Evolutionary conservation across 345 rosid genomes (phyloP).

Genomic region (Physaria fendleri): DNA sequence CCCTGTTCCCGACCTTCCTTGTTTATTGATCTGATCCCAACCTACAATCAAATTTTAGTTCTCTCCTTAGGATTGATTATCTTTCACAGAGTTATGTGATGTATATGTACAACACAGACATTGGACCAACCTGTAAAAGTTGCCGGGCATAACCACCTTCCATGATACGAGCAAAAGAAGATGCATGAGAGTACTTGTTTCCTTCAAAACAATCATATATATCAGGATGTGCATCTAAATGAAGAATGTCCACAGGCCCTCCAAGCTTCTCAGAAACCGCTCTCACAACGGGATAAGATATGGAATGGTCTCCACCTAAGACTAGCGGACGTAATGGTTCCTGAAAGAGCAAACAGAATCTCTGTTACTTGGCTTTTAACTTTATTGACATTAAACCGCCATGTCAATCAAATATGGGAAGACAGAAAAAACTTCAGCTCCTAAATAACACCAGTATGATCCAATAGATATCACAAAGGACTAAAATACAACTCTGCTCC

Average conservation of each 20-base stretch:
- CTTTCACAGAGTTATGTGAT: neutral
- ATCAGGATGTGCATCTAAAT: slow-evolving; percentile 99
- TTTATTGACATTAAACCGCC: neutral
- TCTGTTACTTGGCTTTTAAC: neutral
- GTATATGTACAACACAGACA: slow-evolving; percentile 24
- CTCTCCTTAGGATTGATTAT: neutral
- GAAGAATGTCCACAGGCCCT: slow-evolving; percentile 93
- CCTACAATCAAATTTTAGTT: slow-evolving; percentile 36
- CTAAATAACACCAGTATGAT: neutral
- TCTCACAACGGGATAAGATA: slow-evolving; percentile 84
- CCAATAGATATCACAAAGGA: neutral
- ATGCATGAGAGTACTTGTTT: slow-evolving; percentile 89
- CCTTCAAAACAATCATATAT: slow-evolving; percentile 87
- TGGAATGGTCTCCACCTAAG: slow-evolving; percentile 97
- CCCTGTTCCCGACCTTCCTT: slow-evolving; percentile 91
- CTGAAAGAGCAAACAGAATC: slow-evolving; percentile 28
- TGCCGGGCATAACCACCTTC: slow-evolving; percentile 93
- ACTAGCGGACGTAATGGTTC: slow-evolving; percentile 82
- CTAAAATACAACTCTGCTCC: neutral
- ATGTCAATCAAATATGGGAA: neutral
- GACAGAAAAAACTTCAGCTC: neutral
- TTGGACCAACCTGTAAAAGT: slow-evolving; percentile 63
- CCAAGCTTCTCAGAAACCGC: slow-evolving; percentile 95
- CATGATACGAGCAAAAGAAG: slow-evolving; percentile 97
- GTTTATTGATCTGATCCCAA: slow-evolving; percentile 87